Evolutionary conservation across 768 basidiomycete genomes (phyloP), one percentile per base, ranked within the genome.

Genomic region (Mycena crocata): DNA sequence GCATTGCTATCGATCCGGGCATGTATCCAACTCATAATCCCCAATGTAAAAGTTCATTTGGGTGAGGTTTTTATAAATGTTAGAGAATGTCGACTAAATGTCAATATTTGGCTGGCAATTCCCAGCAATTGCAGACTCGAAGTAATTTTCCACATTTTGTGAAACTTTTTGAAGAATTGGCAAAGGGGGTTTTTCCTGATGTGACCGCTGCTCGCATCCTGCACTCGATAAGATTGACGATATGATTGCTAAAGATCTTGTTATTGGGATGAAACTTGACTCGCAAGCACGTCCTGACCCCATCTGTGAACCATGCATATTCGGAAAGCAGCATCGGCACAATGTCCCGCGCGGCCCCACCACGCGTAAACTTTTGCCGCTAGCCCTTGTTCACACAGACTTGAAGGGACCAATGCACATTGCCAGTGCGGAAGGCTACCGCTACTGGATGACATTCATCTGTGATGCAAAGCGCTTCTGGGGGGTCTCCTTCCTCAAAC

Each of bases 221-320:
- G 75, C 75, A 61, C 50, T 61, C 64, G 68, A 62, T 28, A 71
- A 67, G 30, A 44, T 78, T 23, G 50, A 67, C 17, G 15, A 46
- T 5, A 44, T 74, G 19, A 34, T 58, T 44, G 28, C 42, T 5
- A 48, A 74, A 26, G 46, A 71, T 1, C 67, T 75, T 0, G 77
- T 78, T 6, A 54, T n/a, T 35, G 74, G 78, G n/a, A 52, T 77
- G 62, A 60, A 60, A 12, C 32, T 80, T 39, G 48, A 69, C 32
- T 69, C 72, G 1, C 42, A 64, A 14, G 52, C 24, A 17, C 7
- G 35, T 13, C 73, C 73, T 14, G 75, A 76, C 64, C 75, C 77
- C n/a, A 72, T 79, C 37, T 79, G 79, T 68, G 75, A 77, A 58
- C 74, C 76, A 10, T 79, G 79, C 57, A 65, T 79, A n/a, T 49